phyloP scores from a whole-genome alignment of 345 rosid genomes.

The Erysimum cheiranthoides region DNA sequence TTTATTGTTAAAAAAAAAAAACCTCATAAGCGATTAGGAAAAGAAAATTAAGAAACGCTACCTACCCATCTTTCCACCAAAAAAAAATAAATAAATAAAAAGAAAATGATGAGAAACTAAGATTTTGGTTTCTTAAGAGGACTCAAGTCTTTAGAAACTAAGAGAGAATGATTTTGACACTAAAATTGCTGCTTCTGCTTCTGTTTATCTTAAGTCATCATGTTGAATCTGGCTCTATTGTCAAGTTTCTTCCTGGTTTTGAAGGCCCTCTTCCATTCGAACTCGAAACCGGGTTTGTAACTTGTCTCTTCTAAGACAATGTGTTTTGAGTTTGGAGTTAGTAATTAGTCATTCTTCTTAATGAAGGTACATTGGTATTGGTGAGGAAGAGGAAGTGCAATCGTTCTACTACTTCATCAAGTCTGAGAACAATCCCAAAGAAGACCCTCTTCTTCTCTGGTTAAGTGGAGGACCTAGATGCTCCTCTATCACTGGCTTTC shows the following conservation, averaged over 20 bases:
- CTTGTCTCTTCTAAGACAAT: background rate
- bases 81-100: too few species aligned
- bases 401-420: conserved; percentile 44
- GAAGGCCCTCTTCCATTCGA: conserved; percentile 53
- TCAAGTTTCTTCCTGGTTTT: conserved; percentile 54
- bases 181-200: background rate
- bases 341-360: background rate
- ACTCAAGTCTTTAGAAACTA: background rate
- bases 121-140: too few species aligned
- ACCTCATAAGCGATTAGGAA: too few species aligned
- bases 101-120: too few species aligned
- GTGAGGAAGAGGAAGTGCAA: conserved; percentile 38
- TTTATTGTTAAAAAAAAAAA: too few species aligned
- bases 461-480: conserved; percentile 52
- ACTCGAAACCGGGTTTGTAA: conserved; percentile 57
- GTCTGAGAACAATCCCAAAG: conserved; percentile 43
- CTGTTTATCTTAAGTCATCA: conserved; percentile 2
- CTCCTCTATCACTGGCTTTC: conserved; percentile 33
- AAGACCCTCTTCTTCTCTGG: conserved; percentile 51
- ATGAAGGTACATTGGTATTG: conserved; percentile 41
- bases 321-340: background rate
- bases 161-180: conserved; percentile 1
- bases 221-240: conserved; percentile 38
- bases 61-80: too few species aligned
- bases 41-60: too few species aligned